Conservation (phyloP, 1,284 basidiomycete species). For the Leccinum proliferum region DNA sequence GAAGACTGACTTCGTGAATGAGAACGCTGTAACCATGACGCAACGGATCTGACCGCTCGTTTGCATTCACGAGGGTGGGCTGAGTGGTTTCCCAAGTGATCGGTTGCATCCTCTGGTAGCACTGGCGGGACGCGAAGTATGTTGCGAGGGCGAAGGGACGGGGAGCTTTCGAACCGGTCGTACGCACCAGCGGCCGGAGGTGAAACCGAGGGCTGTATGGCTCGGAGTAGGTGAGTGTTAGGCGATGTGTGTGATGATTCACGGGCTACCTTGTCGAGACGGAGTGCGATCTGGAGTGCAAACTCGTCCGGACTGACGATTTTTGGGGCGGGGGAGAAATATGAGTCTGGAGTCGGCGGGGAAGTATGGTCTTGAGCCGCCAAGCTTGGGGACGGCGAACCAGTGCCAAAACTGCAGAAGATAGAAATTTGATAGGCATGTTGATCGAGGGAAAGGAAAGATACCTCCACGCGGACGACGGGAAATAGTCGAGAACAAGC, state of each 20-base stretch:
- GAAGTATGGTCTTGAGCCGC: conserved; percentile 9
- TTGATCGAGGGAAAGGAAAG: not conserved
- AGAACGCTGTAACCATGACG: conserved; percentile 22
- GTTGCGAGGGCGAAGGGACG: conserved; percentile 1
- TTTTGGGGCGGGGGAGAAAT: conserved; percentile 6
- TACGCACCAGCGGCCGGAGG: conserved; percentile 1
- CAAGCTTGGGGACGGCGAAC: conserved; percentile 15
- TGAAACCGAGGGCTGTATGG: not conserved
- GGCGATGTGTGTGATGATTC: not conserved
- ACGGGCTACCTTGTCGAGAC: conserved; percentile 6
- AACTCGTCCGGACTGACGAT: conserved; percentile 18
- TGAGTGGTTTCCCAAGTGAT: conserved; percentile 16
- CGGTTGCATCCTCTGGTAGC: not conserved
- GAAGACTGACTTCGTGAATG: conserved; percentile 30
- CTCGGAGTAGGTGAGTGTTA: not conserved
- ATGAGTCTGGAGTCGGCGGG: conserved; percentile 20
- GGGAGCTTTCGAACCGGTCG: conserved; percentile 9
- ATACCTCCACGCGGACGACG: conserved; percentile 21
- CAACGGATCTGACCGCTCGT: conserved; percentile 5
- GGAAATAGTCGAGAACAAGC: conserved; percentile 6
- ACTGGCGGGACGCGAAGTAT: not conserved
- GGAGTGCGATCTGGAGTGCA: conserved; percentile 11
- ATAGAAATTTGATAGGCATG: not conserved
- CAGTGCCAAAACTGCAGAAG: conserved; percentile 10
- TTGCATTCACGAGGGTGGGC: conserved; percentile 1